Evolutionary conservation across 1,139 yeast genomes (phyloP).

Genomic region (Protomyces macrosporus): DNA sequence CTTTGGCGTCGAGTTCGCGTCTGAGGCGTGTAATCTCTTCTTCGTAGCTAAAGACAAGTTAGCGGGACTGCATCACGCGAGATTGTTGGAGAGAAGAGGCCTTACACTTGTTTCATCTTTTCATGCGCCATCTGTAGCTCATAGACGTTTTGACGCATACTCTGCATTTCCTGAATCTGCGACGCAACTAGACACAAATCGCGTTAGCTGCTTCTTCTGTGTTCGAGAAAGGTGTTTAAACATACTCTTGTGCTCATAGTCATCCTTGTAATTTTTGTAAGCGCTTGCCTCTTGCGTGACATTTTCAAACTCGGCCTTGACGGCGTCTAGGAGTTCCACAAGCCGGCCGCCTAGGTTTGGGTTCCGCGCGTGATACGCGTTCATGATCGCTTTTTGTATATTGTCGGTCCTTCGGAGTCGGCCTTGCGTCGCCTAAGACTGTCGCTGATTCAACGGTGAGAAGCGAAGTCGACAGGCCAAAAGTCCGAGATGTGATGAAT

Average conservation of each 20-base stretch:
- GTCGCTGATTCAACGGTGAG: too few relatives aligned
- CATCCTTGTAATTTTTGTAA: slow-evolving; percentile 88
- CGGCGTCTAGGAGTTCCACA: slow-evolving; percentile 80
- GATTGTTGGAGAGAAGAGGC: not conserved
- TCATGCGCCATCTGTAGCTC: slow-evolving; percentile 93
- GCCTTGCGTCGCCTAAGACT: too few relatives aligned
- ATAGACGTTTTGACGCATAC: slow-evolving; percentile 86
- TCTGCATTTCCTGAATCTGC: slow-evolving; percentile 91
- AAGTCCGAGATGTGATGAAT: too few relatives aligned
- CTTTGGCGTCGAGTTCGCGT: slow-evolving; percentile 65
- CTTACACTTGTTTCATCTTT: slow-evolving; percentile 76
- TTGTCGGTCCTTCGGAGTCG: too few relatives aligned
- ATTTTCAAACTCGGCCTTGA: slow-evolving; percentile 84
- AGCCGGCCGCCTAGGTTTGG: slow-evolving; percentile 45
- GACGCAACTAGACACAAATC: slow-evolving; percentile 50
- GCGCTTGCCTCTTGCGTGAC: slow-evolving; percentile 81
- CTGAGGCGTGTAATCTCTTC: slow-evolving; percentile 83
- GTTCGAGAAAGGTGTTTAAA: not conserved
- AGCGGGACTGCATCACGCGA: not conserved
- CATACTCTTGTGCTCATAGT: slow-evolving; percentile 70
- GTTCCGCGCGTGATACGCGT: slow-evolving; percentile 20
- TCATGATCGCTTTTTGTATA: not conserved
- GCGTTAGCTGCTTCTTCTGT: not conserved
- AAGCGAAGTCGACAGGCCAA: too few relatives aligned
- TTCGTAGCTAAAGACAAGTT: slow-evolving; percentile 49